phyloP scores from a whole-genome alignment of 495 filamentous ascomycete genomes.

The Poronia punctata region DNA sequence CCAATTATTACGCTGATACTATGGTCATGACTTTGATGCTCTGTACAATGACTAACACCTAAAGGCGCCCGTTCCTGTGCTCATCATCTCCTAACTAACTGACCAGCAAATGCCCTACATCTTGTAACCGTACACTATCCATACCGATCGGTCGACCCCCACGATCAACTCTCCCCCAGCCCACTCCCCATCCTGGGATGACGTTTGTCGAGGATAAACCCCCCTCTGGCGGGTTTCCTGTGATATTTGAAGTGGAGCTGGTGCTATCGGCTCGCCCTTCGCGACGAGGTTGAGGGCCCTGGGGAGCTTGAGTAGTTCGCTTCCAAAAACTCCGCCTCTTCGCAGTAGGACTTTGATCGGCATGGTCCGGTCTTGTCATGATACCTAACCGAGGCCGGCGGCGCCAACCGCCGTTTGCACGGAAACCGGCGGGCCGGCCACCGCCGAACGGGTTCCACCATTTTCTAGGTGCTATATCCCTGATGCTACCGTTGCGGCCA shows the following conservation, averaged over 20 bases:
- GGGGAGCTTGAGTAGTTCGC: too few relatives aligned
- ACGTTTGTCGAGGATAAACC: conserved; percentile 13
- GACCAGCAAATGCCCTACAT: conserved; percentile 22
- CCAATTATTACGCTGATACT: conserved; percentile 5
- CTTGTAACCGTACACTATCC: conserved; percentile 27
- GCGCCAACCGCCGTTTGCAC: conserved; percentile 6
- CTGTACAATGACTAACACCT: too few relatives aligned
- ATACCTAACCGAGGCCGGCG: conserved; percentile 24
- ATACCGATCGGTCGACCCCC: conserved; percentile 16
- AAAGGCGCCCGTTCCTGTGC: background rate
- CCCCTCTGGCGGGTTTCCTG: conserved; percentile 2
- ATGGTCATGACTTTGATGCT: background rate
- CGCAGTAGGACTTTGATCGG: conserved; percentile 7
- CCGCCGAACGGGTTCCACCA: conserved; percentile 32
- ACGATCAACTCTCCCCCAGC: conserved; percentile 31
- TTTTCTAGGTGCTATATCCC: conserved; percentile 1
- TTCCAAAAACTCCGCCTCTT: conserved; percentile 20
- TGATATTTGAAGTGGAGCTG: conserved; percentile 19
- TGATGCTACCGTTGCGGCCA: conserved; percentile 29
- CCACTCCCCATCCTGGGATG: conserved; percentile 29
- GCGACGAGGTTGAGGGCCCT: background rate
- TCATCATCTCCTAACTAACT: background rate
- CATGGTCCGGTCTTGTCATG: conserved; percentile 27
- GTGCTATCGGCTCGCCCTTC: conserved; percentile 15
- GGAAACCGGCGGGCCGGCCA: conserved; percentile 32